Evolutionary conservation across 2,329 filamentous ascomycete genomes (phyloP).

Genomic region (Colletotrichum lini): DNA sequence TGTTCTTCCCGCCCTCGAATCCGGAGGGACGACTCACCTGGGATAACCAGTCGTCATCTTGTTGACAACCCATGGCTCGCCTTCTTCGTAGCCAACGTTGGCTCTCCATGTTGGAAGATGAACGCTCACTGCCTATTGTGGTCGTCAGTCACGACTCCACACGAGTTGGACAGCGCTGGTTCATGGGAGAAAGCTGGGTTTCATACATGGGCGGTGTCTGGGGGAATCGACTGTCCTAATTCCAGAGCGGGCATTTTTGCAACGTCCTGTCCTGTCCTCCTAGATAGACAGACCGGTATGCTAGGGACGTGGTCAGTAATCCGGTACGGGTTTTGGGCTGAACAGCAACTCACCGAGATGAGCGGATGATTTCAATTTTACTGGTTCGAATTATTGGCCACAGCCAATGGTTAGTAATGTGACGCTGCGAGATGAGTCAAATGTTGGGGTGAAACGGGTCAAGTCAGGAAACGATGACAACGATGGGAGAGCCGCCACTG

Average conservation of each 20-base stretch:
- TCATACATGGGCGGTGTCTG: conserved; percentile 84
- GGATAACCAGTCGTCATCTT: conserved; percentile 94
- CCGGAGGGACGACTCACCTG: conserved; percentile 63
- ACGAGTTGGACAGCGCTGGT: neutral
- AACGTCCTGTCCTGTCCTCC: neutral
- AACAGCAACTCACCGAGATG: neutral
- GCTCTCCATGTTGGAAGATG: conserved; percentile 94
- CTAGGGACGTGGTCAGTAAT: neutral
- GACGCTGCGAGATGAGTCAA: neutral
- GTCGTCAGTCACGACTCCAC: neutral
- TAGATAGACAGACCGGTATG: neutral
- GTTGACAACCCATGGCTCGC: conserved; percentile 85
- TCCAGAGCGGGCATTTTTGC: conserved; percentile 63
- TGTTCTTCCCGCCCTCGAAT: neutral
- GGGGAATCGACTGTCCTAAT: conserved; percentile 81
- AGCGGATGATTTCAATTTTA: neutral
- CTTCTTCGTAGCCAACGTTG: conserved; percentile 95
- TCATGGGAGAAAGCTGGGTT: conserved; percentile 10
- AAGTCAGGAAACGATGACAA: neutral
- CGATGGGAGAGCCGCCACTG: neutral
- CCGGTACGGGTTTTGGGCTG: too few species aligned
- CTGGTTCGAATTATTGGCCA: neutral
- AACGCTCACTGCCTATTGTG: conserved; percentile 87
- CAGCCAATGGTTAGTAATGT: neutral
- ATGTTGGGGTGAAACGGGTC: neutral